Evolutionary conservation across 805 yeast genomes (phyloP).

Genomic region (Candida pseudoglaebosa): DNA sequence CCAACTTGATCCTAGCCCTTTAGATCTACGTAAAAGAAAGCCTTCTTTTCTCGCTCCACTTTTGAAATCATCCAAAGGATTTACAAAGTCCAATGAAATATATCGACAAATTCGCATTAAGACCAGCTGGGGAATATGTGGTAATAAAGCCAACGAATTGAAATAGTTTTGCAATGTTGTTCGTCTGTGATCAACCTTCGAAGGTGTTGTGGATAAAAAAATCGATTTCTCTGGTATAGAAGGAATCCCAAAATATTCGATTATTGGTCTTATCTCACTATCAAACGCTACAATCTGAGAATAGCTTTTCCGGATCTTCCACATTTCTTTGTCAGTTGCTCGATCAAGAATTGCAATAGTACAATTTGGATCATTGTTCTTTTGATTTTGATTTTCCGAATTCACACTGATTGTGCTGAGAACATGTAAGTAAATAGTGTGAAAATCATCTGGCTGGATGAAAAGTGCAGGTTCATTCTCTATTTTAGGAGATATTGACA

Average conservation of each 20-base stretch:
- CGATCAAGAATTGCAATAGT: conserved; percentile 63
- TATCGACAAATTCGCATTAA: conserved; percentile 56
- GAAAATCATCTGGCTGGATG: conserved; percentile 56
- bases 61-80: conserved; percentile 51
- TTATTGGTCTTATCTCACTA: conserved; percentile 48
- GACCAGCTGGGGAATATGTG: conserved; percentile 53
- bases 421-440: conserved; percentile 45
- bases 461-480: conserved; percentile 46
- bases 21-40: conserved; percentile 56
- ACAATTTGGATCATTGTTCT: conserved; percentile 56
- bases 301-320: conserved; percentile 66
- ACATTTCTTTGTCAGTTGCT: conserved; percentile 60
- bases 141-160: conserved; percentile 49
- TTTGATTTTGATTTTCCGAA: conserved; percentile 29
- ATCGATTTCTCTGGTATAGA: conserved; percentile 58
- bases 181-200: conserved; percentile 60
- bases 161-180: conserved; percentile 57
- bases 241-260: conserved; percentile 53
- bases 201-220: conserved; percentile 59
- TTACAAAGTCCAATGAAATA: conserved; percentile 62
- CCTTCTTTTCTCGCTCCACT: conserved; percentile 63
- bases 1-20: conserved; percentile 64
- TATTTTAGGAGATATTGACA: conserved; percentile 20
- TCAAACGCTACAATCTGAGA: conserved; percentile 62
- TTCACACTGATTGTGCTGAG: conserved; percentile 42